Evolutionary conservation across 371 early-diverging fungal genomes (phyloP), one percentile per base, ranked within the genome.

Genomic region (Rhizopus stolonifer): DNA sequence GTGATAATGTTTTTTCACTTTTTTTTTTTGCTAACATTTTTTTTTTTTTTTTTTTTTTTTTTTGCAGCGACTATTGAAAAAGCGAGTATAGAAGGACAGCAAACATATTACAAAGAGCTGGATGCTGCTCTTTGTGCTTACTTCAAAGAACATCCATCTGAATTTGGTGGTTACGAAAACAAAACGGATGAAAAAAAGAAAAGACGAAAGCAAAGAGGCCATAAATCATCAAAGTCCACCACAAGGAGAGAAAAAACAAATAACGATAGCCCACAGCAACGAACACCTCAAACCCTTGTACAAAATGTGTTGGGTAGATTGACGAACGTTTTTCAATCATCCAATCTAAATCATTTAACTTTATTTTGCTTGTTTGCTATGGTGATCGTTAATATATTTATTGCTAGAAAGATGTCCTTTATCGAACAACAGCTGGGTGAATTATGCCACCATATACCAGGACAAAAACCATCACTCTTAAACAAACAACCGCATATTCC

Each of bases 71-170:
- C 56, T 0, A 64, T 60, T 52, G 60, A 60, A 45, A 52, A 56
- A 19, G 58, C 52, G 18, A 60, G 50, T 17, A 55, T 70, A 14
- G 87, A 87, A 22, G 88, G 87, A 19, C 79, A 86, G 60, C 74
- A 65, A 31, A 72, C 62, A 7, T 83, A 79, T 36, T 85, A 77
- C 43, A 78, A 77, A 58, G 67, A 72, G 22, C 47, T 85, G 22
- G 80, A 83, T 55, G 58, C 63, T 49, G 52, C 47, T 26, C 25
- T 46, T 17, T 43, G 53, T 22, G 42, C 26, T 3, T 21, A 38
- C 29, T 23, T 31, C 5, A 52, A 57, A 46, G 21, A 58, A 23
- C 44, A 52, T 31, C 38, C 42, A 36, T 26, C 40, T 17, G 46
- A 49, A 43, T 17, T 40, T 15, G 54, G 23, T 2, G 53, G 25